phyloP scores from a whole-genome alignment of 129 eudicot genomes.

The Ambrosia trifida region DNA sequence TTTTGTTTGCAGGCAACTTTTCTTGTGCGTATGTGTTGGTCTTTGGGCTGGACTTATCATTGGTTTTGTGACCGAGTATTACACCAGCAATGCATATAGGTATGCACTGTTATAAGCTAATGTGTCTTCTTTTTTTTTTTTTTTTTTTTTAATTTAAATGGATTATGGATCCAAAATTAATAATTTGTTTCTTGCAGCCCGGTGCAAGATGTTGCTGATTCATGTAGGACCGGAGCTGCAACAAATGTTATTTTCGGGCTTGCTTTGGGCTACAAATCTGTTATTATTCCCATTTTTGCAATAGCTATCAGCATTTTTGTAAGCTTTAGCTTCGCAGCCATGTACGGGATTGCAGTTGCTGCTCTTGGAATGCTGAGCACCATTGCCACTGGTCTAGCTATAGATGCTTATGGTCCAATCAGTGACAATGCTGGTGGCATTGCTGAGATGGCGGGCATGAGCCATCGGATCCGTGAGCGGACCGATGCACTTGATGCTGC shows the following conservation, averaged over 20 bases:
- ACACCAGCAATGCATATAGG: conserved; percentile 88
- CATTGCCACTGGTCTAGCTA: conserved; percentile 89
- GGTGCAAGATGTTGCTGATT: conserved; percentile 91
- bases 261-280: conserved; percentile 92
- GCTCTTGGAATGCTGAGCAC: conserved; percentile 92
- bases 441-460: conserved; percentile 98
- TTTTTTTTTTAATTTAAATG: not conserved
- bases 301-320: conserved; percentile 74
- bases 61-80: conserved; percentile 74
- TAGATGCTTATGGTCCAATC: conserved; percentile 90
- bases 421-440: conserved; percentile 94
- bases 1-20: conserved; percentile 54
- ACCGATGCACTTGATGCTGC: conserved; percentile 96
- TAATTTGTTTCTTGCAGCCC: conserved; percentile 44
- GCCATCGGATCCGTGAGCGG: conserved; percentile 83
- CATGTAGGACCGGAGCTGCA: conserved; percentile 90
- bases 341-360: conserved; percentile 84
- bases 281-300: conserved; percentile 83
- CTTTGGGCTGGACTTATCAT: conserved; percentile 79
- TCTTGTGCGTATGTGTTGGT: conserved; percentile 70
- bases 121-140: not conserved
- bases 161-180: not conserved
- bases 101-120: conserved; percentile 7
- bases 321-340: conserved; percentile 82
- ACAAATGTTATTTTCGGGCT: conserved; percentile 89